These are phyloP conservation scores for Aspergillus sojae DNA, from an alignment of 2,329 filamentous ascomycete species.

Conservation along the genomic window DNA sequence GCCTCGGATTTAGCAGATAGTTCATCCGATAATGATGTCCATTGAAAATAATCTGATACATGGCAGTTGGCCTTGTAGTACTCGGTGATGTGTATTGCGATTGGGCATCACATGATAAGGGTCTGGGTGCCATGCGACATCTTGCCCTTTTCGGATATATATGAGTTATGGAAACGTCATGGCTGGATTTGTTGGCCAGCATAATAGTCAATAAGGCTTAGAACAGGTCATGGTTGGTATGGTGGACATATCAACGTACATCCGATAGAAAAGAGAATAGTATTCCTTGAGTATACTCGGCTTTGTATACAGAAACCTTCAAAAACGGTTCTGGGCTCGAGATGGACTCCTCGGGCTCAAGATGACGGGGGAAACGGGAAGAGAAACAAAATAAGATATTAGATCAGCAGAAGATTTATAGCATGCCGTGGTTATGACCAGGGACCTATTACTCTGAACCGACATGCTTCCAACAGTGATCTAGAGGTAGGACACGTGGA, in stretches of 20 bases:
- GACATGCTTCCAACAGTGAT: conserved; percentile 35
- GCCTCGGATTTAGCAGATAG: background rate
- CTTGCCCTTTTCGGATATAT: background rate
- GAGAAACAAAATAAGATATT: too few relatives aligned
- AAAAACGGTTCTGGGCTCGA: background rate
- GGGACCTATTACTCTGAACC: conserved; percentile 48
- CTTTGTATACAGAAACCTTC: background rate
- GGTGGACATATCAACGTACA: background rate
- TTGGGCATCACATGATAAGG: background rate
- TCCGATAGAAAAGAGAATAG: background rate
- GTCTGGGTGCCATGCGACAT: background rate
- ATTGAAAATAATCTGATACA: background rate
- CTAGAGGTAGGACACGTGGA: background rate
- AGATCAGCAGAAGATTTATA: conserved; percentile 2
- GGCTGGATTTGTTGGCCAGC: too few relatives aligned
- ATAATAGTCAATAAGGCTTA: too few relatives aligned
- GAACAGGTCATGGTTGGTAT: background rate
- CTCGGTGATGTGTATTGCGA: background rate
- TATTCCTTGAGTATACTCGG: background rate
- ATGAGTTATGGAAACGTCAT: background rate
- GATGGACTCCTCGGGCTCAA: background rate
- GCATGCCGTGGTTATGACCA: conserved; percentile 31
- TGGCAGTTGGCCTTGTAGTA: background rate
- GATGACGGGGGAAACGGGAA: background rate
- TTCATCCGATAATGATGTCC: background rate